Conservation (phyloP, 1,139 yeast species). For the Pichia sp. region DNA sequence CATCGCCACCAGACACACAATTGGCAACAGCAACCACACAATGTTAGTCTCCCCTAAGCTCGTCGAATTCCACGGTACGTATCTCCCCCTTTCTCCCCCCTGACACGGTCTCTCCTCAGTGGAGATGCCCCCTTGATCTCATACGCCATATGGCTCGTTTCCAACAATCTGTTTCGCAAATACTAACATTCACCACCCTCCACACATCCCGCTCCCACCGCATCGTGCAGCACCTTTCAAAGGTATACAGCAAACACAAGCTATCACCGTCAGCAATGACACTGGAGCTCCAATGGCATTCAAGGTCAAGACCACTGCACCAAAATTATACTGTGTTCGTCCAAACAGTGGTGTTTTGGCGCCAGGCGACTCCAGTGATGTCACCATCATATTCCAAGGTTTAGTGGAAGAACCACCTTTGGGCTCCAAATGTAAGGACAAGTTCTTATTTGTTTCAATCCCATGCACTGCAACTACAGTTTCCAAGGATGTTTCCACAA, state of each 20-base stretch:
- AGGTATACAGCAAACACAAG: constrained; percentile 61
- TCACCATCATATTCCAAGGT: constrained; percentile 85
- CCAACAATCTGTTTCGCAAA: neutral
- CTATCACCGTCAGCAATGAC: constrained; percentile 66
- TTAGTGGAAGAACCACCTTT: constrained; percentile 70
- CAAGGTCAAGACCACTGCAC: constrained; percentile 98
- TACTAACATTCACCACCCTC: neutral
- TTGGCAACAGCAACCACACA: too few relatives aligned
- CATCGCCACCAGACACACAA: too few relatives aligned
- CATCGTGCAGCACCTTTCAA: constrained; percentile 58
- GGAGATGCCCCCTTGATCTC: too few relatives aligned
- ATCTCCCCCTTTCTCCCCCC: neutral
- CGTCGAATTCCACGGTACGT: constrained; percentile 78
- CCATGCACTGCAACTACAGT: constrained; percentile 63
- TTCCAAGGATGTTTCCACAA: constrained; percentile 59
- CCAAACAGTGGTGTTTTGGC: constrained; percentile 85
- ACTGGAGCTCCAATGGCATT: constrained; percentile 60
- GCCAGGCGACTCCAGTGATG: constrained; percentile 72
- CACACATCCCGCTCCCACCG: neutral
- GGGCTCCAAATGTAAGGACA: constrained; percentile 82
- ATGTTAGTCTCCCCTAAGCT: constrained; percentile 63
- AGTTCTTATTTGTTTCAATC: constrained; percentile 83
- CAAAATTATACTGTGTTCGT: constrained; percentile 90
- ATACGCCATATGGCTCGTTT: too few relatives aligned
- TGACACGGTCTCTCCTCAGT: too few relatives aligned